Percentiles rank a stretch among this genome's conserved stretches.
Evolutionary conservation across 345 rosid genomes (phyloP).

Genomic region (Eucalyptus erythrocorys): DNA sequence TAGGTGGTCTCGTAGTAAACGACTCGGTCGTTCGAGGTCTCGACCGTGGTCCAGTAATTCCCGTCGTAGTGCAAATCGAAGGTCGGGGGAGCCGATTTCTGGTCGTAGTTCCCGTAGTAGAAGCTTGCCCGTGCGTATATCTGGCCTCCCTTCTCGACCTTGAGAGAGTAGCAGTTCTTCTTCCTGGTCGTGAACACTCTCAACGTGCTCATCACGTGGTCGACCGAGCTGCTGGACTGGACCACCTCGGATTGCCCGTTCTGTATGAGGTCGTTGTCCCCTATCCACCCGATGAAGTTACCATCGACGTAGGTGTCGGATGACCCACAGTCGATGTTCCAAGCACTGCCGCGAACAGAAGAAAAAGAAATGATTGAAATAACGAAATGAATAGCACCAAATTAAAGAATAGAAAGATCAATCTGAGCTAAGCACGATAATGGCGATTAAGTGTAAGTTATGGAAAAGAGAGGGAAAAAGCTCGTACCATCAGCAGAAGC

Average conservation of each 20-base stretch:
- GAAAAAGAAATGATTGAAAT: neutral
- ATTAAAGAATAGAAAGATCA: neutral
- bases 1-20: constrained; percentile 9
- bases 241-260: constrained; percentile 7
- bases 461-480: neutral
- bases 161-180: constrained; percentile 22
- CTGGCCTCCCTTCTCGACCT: neutral
- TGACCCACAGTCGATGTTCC: constrained; percentile 21
- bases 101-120: constrained; percentile 29
- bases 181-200: constrained; percentile 13
- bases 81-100: constrained; percentile 15
- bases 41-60: constrained; percentile 17
- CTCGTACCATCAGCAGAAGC: constrained; percentile 4
- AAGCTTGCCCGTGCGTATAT: constrained; percentile 23
- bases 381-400: neutral
- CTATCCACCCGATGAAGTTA: constrained; percentile 2
- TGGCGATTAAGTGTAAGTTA: neutral
- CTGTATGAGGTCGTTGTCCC: constrained; percentile 7
- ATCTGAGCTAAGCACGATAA: neutral
- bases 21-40: constrained; percentile 1
- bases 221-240: neutral
- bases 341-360: neutral
- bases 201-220: constrained; percentile 8
- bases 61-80: constrained; percentile 30
- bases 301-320: constrained; percentile 1